Base-by-base conservation (phyloP, 345 rosid species). In the Gossypium rotundifolium region DNA sequence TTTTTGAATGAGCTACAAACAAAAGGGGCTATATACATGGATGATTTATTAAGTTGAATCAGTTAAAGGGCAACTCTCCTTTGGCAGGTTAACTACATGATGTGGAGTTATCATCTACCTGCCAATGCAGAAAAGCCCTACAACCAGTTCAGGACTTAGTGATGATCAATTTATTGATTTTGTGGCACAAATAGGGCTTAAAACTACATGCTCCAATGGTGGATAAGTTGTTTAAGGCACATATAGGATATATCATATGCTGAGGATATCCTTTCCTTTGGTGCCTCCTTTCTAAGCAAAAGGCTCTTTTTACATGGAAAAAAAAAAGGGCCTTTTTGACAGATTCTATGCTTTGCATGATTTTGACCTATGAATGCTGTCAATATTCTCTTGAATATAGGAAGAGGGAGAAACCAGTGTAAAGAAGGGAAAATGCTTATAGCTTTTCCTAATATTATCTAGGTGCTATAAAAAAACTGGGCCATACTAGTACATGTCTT, bases 41-140 rank as follows among this genome's bases (percentile, higher is more conserved):
- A 33, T 4, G 38, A 54, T 7, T n/a, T 29, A 65, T 74, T 81
- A 87, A 90, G 90, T 84, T 61, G 85, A 86, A 83, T 77, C 76
- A 87, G 95, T 86, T 73, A 57, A 63, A 86, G 97, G 93, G 95
- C 93, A 92, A 92, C 97, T 90, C 97, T 92, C 93, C 97, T 90
- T 92, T 90, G 93, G 97, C 92, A 44, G 83, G 78, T 79, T 78
- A 75, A 44, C 6, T 44, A 44, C 40, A 33, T 33, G 17, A 20
- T 44, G 10, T 18, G 42, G 11, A 58, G 55, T 13, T 14, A 25
- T 54, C 16, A 10, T 6, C 54, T 8, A 45, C 79, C 85, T 90
- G 93, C 93, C 97, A 87, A 82, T 42, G 85, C 85, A 84, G 86
- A 84, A 90, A 70, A 71, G 84, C 91, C 96, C 92, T 75, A 79